Conservation (phyloP, 768 basidiomycete genomes). For the Pluteus cervinus region DNA sequence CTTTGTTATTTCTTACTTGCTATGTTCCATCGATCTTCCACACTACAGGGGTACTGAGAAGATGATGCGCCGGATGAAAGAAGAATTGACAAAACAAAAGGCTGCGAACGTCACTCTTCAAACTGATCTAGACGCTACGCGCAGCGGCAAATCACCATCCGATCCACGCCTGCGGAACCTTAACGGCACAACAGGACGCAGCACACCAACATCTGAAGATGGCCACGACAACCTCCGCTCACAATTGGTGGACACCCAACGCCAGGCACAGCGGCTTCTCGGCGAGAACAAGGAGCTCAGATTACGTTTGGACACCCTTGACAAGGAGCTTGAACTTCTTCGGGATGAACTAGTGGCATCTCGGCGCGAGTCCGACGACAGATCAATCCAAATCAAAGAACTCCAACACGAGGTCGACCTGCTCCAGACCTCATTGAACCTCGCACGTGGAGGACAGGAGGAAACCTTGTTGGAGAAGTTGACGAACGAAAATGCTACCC, state of each 20-base stretch:
- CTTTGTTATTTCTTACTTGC: constrained; percentile 10
- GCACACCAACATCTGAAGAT: constrained; percentile 76
- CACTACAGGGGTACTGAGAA: constrained; percentile 84
- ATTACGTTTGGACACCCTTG: constrained; percentile 63
- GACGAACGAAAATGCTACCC: constrained; percentile 70
- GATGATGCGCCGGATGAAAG: constrained; percentile 95
- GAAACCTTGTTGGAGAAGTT: constrained; percentile 79
- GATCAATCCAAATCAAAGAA: constrained; percentile 69
- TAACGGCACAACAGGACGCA: constrained; percentile 63
- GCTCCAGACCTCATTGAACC: constrained; percentile 63
- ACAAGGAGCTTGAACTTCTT: constrained; percentile 68
- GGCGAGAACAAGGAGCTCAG: constrained; percentile 75
- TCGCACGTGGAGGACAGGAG: constrained; percentile 71
- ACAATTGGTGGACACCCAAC: constrained; percentile 74
- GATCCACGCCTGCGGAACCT: constrained; percentile 27
- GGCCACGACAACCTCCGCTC: constrained; percentile 61
- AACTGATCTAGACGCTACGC: constrained; percentile 69
- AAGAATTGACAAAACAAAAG: constrained; percentile 91
- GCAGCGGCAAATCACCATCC: constrained; percentile 54
- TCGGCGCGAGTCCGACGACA: constrained; percentile 76
- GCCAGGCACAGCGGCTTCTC: constrained; percentile 65
- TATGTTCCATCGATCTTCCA: constrained; percentile 9
- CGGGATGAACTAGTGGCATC: constrained; percentile 65
- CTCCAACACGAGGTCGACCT: constrained; percentile 77
- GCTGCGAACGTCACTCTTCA: constrained; percentile 73